Conservation (phyloP, 2,329 filamentous ascomycete species). For the Fusarium multiceps region DNA sequence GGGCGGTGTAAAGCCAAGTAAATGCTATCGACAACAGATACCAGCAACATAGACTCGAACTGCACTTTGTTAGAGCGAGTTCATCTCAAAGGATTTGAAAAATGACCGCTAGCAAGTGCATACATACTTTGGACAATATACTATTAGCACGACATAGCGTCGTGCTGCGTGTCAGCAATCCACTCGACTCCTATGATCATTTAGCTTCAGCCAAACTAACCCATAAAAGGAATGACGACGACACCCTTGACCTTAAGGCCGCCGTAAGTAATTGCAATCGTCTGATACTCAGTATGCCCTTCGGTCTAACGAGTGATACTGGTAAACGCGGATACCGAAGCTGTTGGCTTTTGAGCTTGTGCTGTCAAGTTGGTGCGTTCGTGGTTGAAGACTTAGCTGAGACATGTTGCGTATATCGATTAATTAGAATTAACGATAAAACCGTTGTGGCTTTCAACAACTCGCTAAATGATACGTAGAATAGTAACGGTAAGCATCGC, state of each 20-base stretch:
- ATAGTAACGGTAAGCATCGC: slow-evolving; percentile 1
- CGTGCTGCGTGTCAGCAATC: slow-evolving; percentile 40
- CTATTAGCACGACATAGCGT: slow-evolving; percentile 6
- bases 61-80: neutral
- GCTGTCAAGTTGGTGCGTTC: slow-evolving; percentile 4
- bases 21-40: neutral
- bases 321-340: slow-evolving; percentile 5
- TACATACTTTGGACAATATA: neutral
- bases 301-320: neutral
- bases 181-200: slow-evolving; percentile 26
- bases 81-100: neutral
- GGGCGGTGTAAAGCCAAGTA: slow-evolving; percentile 35
- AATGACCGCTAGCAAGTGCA: neutral
- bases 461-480: slow-evolving; percentile 1
- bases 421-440: slow-evolving; percentile 21
- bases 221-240: slow-evolving; percentile 38
- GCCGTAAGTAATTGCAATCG: slow-evolving; percentile 20
- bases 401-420: neutral
- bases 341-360: slow-evolving; percentile 1
- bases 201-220: slow-evolving; percentile 30
- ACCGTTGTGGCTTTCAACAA: slow-evolving; percentile 36
- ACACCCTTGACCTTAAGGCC: slow-evolving; percentile 13
- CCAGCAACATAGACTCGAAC: neutral
- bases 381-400: neutral
- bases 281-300: slow-evolving; percentile 27